These are phyloP conservation scores for Blastocystis hominis DNA, from an alignment of 352 stramenopile species.

Conservation along the genomic window DNA sequence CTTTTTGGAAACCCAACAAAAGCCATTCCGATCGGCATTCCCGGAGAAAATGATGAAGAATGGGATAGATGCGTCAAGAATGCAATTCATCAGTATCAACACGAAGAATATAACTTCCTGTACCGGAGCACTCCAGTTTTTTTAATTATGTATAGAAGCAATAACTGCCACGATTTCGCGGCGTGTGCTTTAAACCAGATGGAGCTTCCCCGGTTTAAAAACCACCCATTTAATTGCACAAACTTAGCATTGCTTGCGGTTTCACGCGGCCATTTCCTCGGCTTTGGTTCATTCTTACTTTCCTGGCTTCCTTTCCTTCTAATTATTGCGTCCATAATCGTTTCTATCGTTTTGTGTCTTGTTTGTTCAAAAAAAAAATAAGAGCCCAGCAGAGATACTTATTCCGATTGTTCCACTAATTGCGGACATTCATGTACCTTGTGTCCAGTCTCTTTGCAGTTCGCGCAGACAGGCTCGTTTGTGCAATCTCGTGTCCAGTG, in stretches of 20 bases:
- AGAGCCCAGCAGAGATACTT: neutral
- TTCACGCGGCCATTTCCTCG: neutral
- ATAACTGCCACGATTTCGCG: slow-evolving; percentile 37
- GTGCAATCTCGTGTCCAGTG: neutral
- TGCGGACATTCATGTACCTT: slow-evolving; percentile 44
- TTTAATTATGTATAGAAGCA: neutral
- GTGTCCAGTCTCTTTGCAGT: slow-evolving; percentile 57
- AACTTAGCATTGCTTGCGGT: neutral
- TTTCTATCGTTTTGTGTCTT: neutral
- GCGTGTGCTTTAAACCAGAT: slow-evolving; percentile 39
- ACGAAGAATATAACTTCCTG: slow-evolving; percentile 34
- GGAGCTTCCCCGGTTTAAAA: neutral
- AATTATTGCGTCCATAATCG: neutral
- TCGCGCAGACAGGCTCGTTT: slow-evolving; percentile 49
- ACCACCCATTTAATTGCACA: neutral
- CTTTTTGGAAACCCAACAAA: slow-evolving; percentile 40
- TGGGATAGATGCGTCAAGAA: slow-evolving; percentile 13
- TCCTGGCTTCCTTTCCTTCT: neutral
- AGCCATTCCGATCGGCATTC: neutral
- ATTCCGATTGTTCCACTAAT: neutral
- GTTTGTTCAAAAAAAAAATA: slow-evolving; percentile 18
- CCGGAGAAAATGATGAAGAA: slow-evolving; percentile 8
- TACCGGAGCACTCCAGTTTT: neutral
- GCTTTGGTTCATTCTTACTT: neutral
- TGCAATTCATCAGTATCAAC: slow-evolving; percentile 15